Conservation (phyloP, 768 basidiomycete species). For the Suillus decipiens region DNA sequence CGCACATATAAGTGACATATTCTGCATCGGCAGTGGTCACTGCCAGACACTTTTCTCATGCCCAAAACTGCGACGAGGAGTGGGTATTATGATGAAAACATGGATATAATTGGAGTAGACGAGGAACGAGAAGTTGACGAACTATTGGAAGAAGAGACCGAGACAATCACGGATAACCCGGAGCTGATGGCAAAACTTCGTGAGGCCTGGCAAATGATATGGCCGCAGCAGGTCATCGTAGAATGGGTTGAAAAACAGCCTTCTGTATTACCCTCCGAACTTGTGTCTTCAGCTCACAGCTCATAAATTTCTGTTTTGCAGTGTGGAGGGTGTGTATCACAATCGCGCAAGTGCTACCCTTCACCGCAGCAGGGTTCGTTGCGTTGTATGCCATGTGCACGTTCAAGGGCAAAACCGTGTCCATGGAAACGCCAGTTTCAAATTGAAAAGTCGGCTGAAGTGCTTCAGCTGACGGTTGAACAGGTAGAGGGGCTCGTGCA, state of each 20-base stretch:
- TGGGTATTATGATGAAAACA: background rate
- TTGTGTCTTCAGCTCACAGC: background rate
- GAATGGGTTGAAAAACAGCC: constrained; percentile 10
- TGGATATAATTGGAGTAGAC: background rate
- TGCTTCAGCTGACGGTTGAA: constrained; percentile 6
- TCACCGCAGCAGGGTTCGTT: constrained; percentile 4
- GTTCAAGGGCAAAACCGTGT: constrained; percentile 8
- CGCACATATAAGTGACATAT: too few relatives aligned
- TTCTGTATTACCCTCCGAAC: constrained; percentile 1
- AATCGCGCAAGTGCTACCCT: constrained; percentile 9
- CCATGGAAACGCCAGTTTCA: constrained; percentile 10
- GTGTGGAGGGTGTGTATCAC: constrained; percentile 10
- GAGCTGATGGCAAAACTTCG: constrained; percentile 9
- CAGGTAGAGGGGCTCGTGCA: constrained; percentile 4
- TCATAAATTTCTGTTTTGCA: background rate
- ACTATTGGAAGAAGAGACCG: constrained; percentile 5
- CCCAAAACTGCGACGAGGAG: background rate
- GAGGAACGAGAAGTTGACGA: constrained; percentile 14
- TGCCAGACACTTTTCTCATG: background rate
- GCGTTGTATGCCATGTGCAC: constrained; percentile 13
- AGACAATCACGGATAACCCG: background rate
- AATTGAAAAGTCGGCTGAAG: constrained; percentile 7
- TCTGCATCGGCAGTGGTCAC: background rate
- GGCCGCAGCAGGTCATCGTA: constrained; percentile 4
- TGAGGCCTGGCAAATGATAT: constrained; percentile 10